Evolutionary conservation across 768 basidiomycete species (phyloP), one percentile per base, ranked within the genome.

Genomic region (Cystofilobasidium capitatum): DNA sequence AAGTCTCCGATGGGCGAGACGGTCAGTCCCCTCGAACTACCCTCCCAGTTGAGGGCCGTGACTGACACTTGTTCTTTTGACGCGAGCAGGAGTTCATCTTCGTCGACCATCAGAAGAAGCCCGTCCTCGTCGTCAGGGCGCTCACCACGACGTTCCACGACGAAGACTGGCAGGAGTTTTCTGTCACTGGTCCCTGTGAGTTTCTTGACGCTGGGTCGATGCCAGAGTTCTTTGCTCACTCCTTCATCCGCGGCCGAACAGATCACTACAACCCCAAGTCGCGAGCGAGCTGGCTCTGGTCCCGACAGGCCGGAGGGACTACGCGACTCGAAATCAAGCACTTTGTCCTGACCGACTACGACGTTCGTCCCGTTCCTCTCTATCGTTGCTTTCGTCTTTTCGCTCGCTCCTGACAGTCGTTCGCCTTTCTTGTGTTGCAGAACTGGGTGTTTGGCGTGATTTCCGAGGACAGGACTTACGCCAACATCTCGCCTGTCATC

Each of bases 211-310:
- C n/a, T n/a, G n/a, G n/a, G n/a, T n/a, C n/a, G n/a, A n/a, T n/a
- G n/a, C n/a, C n/a, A n/a, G 13, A 51, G 37, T 31, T 37, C 36
- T 40, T 20, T 39, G 29, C 37, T 35, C 49, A 49, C 7, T 29
- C 24, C 4, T 58, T 2, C 22, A 8, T 40, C 59, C 76, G 74
- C 74, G 76, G 16, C 66, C 70, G 40, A 10, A 42, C 40, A 42
- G 77, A 77, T 69, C 66, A 70, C 22, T 78, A 78, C 71, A 74
- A 75, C 69, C 77, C 75, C 58, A 76, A 75, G 60, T 75, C 74
- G 47, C 76, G 76, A 70, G 77, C 77, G 5, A 76, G 75, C 31
- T 77, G 76, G 77, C 75, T 76, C 69, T 77, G 76, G 76, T 76
- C 75, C n/a, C 71, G 76, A 62, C 70, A 74, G 31, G 75, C 69